Evolutionary conservation across 345 rosid genomes (phyloP), one percentile per base, ranked within the genome.

Genomic region (Hirschfeldia incana): DNA sequence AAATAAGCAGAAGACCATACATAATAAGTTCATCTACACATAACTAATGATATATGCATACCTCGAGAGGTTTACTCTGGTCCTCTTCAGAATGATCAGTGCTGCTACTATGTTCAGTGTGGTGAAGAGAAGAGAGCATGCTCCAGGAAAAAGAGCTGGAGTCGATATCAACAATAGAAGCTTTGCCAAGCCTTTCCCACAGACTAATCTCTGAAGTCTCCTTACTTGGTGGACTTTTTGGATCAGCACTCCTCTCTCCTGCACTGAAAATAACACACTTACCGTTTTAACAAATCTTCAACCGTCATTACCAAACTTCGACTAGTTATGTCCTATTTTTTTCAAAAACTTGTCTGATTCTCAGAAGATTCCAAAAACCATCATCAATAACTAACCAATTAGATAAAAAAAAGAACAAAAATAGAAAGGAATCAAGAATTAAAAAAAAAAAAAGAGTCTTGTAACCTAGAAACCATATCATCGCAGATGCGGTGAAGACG

Each of bases 181-280:
- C 94, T 84, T 87, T 92, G 53, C 97, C 94, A 61, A 95, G 91
- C 82, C 93, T 93, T 78, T 95, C 98, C 98, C 94, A 95, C 88
- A 95, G 83, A 80, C 85, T 90, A 75, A 80, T 77, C 68, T 89
- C 98, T 0, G 88, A 82, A 76, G 70, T 80, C 71, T 87, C 90
- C 77, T 83, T 94, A 3, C 86, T 84, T 5, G 78, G 83, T 68
- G 80, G 71, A 64, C 85, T 75, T 74, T 84, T 86, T 7, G 87
- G 77, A 85, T 88, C 94, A 81, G 49, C 76, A 70, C 53, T 64
- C 58, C 78, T 70, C 78, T 88, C 92, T 85, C 82, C 90, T 69
- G 82, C 85, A 82, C 99, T 95, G 88, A 46, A 84, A 84, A 6
- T 17, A 34, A 78, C 42, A 61, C 76, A 61, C 76, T 65, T 26